A percentile compares a stretch with the other conserved stretches of the same genome.
These are phyloP conservation scores for Boletus calvinii DNA, from an alignment of 1,284 basidiomycete species.

Conservation along the genomic window DNA sequence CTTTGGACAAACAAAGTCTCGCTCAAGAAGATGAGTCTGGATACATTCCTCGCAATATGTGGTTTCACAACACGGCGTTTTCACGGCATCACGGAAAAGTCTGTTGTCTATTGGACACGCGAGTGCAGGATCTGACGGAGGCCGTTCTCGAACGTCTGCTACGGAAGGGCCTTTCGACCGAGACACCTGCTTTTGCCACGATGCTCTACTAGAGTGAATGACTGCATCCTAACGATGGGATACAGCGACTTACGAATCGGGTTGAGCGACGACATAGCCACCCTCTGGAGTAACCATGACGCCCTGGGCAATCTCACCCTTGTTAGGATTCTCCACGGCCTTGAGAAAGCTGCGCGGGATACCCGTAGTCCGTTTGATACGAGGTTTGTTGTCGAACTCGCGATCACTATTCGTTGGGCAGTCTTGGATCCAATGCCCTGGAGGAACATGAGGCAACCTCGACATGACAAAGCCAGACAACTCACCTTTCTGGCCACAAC, in stretches of 20 bases:
- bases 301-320: slow-evolving; percentile 73
- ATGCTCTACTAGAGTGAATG: slow-evolving; percentile 50
- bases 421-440: slow-evolving; percentile 99
- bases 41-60: slow-evolving; percentile 96
- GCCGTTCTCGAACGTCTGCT: slow-evolving; percentile 81
- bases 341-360: slow-evolving; percentile 97
- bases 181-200: slow-evolving; percentile 90
- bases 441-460: slow-evolving; percentile 3
- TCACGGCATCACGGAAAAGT: slow-evolving; percentile 86
- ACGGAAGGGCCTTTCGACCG: slow-evolving; percentile 77
- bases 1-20: slow-evolving; percentile 89
- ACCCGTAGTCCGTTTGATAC: slow-evolving; percentile 97
- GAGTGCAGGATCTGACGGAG: slow-evolving; percentile 76
- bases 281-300: slow-evolving; percentile 98
- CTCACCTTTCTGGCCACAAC: slow-evolving; percentile 96
- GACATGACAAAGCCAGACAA: slow-evolving; percentile 8
- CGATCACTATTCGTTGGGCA: slow-evolving; percentile 97
- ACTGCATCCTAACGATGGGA: background rate
- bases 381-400: slow-evolving; percentile 90
- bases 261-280: slow-evolving; percentile 92
- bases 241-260: slow-evolving; percentile 72
- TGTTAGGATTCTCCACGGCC: slow-evolving; percentile 86
- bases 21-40: slow-evolving; percentile 85
- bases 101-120: slow-evolving; percentile 88
- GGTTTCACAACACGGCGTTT: slow-evolving; percentile 88